Evolutionary conservation across 179 eudicot species (phyloP).

Genomic region (Spinacia oleracea): DNA sequence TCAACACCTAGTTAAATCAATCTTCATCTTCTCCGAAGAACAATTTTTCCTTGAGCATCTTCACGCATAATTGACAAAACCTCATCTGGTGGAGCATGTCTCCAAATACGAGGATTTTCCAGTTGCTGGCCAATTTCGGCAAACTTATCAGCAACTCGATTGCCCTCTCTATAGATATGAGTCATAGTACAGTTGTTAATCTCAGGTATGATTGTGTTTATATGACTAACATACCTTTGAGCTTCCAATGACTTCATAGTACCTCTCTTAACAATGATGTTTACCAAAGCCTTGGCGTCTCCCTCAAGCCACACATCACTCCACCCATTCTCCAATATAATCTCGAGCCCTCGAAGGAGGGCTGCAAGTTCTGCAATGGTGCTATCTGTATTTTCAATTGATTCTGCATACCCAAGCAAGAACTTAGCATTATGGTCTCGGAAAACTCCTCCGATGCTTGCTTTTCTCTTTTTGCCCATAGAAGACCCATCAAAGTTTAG

Average conservation of each 20-base stretch:
- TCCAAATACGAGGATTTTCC: conserved; percentile 64
- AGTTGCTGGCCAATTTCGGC: conserved; percentile 64
- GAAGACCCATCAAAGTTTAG: conserved; percentile 84
- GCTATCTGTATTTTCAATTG: conserved; percentile 58
- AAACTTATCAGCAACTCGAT: conserved; percentile 72
- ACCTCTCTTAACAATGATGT: conserved; percentile 40
- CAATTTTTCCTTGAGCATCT: conserved; percentile 71
- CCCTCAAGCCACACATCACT: conserved; percentile 84
- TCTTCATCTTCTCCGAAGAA: conserved; percentile 48
- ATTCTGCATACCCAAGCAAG: conserved; percentile 67
- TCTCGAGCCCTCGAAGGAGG: conserved; percentile 69
- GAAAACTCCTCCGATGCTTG: conserved; percentile 85
- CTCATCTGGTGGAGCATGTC: conserved; percentile 47
- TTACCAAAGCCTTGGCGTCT: conserved; percentile 64
- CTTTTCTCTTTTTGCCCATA: conserved; percentile 53
- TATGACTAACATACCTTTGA: conserved; percentile 40
- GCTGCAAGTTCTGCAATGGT: conserved; percentile 72
- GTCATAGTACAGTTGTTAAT: conserved; percentile 51
- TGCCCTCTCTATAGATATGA: conserved; percentile 81
- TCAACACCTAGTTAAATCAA: background rate
- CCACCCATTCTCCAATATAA: conserved; percentile 71
- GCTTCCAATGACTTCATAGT: conserved; percentile 49
- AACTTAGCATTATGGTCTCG: conserved; percentile 74
- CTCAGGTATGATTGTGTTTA: conserved; percentile 52
- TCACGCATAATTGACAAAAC: conserved; percentile 57